A percentile compares a stretch with the other conserved stretches of the same genome.
phyloP scores from a whole-genome alignment of 108 stramenopile genomes.

The Mediolabrus comicus region DNA sequence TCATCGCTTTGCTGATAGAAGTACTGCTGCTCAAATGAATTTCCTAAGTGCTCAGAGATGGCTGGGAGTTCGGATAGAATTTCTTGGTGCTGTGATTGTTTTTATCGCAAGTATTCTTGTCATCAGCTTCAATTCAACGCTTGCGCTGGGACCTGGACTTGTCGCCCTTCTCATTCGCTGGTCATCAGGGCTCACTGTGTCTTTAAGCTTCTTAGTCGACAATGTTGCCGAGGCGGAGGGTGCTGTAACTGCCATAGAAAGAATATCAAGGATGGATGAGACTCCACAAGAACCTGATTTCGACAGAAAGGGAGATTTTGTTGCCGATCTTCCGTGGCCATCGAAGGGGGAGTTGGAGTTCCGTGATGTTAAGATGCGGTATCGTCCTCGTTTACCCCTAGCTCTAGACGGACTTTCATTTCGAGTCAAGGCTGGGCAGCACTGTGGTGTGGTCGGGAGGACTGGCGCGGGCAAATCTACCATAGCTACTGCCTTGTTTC shows the following conservation, averaged over 20 bases:
- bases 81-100: conserved; percentile 74
- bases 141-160: conserved; percentile 61
- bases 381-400: conserved; percentile 69
- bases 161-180: conserved; percentile 78
- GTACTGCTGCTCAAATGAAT: conserved; percentile 67
- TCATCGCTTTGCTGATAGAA: conserved; percentile 48
- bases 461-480: conserved; percentile 55
- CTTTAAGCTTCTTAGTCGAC: conserved; percentile 75
- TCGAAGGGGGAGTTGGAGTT: conserved; percentile 62
- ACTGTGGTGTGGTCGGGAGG: conserved; percentile 73
- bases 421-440: conserved; percentile 62
- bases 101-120: conserved; percentile 59
- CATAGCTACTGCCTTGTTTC: conserved; percentile 70
- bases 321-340: conserved; percentile 67
- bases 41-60: conserved; percentile 81
- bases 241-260: conserved; percentile 81
- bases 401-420: conserved; percentile 78
- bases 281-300: conserved; percentile 61
- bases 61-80: conserved; percentile 81
- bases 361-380: conserved; percentile 68
- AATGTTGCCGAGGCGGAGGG: conserved; percentile 74
- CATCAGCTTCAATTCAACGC: conserved; percentile 54
- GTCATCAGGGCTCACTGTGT: conserved; percentile 75
- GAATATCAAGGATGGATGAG: conserved; percentile 74
- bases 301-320: conserved; percentile 23